Conservation (phyloP, 2,329 filamentous ascomycete genomes). For the Talaromyces sp. region DNA sequence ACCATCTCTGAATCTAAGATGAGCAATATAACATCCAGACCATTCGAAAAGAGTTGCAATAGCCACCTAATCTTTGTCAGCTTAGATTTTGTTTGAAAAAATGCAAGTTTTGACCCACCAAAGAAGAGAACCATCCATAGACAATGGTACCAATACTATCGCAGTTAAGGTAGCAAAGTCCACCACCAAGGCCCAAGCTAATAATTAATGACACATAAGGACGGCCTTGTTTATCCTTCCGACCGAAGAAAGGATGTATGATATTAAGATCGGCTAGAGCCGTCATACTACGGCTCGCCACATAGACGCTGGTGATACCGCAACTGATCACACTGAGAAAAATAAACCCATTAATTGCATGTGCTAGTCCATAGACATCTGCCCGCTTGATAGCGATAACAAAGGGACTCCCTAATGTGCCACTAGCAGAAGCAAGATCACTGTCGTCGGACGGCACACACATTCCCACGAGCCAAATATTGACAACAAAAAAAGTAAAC, state of each 20-base stretch:
- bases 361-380: conserved; percentile 33
- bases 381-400: conserved; percentile 34
- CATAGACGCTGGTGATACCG: conserved; percentile 38
- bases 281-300: conserved; percentile 37
- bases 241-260: conserved; percentile 25
- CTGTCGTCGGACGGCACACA: conserved; percentile 35
- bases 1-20: conserved; percentile 31
- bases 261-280: conserved; percentile 33
- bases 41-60: conserved; percentile 36
- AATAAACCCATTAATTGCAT: conserved; percentile 38
- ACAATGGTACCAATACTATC: conserved; percentile 30
- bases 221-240: conserved; percentile 28
- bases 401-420: conserved; percentile 36
- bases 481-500: conserved; percentile 38
- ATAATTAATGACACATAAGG: conserved; percentile 34
- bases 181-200: conserved; percentile 33
- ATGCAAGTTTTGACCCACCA: conserved; percentile 17
- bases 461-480: conserved; percentile 42
- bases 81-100: not conserved
- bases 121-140: conserved; percentile 37
- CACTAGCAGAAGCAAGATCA: conserved; percentile 27
- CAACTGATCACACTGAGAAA: conserved; percentile 40
- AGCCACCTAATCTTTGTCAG: conserved; percentile 21
- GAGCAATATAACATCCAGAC: conserved; percentile 30
- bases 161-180: conserved; percentile 37